Evolutionary conservation across 2,329 filamentous ascomycete species (phyloP).

Genomic region (Albifimbria verrucaria): DNA sequence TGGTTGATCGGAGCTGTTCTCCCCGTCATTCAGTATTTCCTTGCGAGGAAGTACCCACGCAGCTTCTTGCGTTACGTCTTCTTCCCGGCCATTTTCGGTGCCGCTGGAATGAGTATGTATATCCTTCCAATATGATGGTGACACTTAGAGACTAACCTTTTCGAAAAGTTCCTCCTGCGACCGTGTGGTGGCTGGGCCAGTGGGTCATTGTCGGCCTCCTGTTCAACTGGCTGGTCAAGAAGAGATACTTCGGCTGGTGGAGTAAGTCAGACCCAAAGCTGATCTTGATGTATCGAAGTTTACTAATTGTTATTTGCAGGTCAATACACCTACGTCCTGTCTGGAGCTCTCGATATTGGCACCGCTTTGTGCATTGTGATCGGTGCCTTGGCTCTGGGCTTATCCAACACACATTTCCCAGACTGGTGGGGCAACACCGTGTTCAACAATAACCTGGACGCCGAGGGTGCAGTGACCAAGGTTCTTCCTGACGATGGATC

Average conservation of each 20-base stretch:
- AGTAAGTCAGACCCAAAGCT: constrained; percentile 4
- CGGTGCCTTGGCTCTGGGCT: constrained; percentile 40
- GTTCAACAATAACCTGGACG: constrained; percentile 54
- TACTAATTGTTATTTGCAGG: neutral
- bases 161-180: constrained; percentile 54
- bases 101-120: constrained; percentile 13
- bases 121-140: neutral
- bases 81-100: constrained; percentile 56
- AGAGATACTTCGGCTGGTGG: constrained; percentile 57
- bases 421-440: constrained; percentile 38
- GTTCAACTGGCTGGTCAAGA: constrained; percentile 56
- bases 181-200: constrained; percentile 53
- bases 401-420: constrained; percentile 41
- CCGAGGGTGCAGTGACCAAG: constrained; percentile 45
- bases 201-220: constrained; percentile 56
- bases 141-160: too few species aligned
- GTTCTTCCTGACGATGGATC: constrained; percentile 26
- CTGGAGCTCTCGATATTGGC: constrained; percentile 38
- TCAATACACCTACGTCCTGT: constrained; percentile 33
- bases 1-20: constrained; percentile 48
- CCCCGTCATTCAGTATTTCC: constrained; percentile 45
- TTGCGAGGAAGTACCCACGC: constrained; percentile 22
- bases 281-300: neutral
- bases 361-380: constrained; percentile 38
- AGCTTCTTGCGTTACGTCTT: constrained; percentile 47